Conservation (phyloP, 73 alveolate genomes). For the Diophrys sp. region DNA sequence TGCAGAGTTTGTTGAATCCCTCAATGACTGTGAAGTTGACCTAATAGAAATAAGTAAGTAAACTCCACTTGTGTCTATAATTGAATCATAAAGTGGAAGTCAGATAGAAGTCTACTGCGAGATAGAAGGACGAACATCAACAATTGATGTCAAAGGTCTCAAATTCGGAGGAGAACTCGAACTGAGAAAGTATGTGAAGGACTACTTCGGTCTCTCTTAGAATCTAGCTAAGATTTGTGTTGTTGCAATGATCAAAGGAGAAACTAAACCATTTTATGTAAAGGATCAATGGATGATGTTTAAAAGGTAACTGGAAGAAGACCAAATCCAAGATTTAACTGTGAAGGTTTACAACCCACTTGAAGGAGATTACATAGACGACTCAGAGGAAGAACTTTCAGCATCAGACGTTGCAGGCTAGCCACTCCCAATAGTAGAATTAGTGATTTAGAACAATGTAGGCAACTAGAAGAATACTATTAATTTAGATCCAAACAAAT, state of each 20-base stretch:
- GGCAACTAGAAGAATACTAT: not conserved
- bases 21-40: not conserved
- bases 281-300: not conserved
- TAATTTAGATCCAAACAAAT: too few species aligned
- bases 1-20: not conserved
- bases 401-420: not conserved
- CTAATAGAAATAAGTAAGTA: not conserved
- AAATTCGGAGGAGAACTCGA: not conserved
- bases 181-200: not conserved
- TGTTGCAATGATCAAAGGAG: not conserved
- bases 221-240: not conserved
- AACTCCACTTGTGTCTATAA: not conserved
- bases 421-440: not conserved
- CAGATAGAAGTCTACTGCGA: not conserved
- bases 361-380: not conserved
- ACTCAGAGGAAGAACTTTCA: not conserved
- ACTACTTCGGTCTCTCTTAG: not conserved
- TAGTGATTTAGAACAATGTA: not conserved
- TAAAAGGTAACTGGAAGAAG: not conserved
- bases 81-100: too few species aligned
- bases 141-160: not conserved
- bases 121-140: not conserved
- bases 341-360: not conserved
- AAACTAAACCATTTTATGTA: not conserved
- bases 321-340: not conserved